Evolutionary conservation across 1,139 yeast genomes (phyloP).

Genomic region (Yamadazyma membranifaciens): DNA sequence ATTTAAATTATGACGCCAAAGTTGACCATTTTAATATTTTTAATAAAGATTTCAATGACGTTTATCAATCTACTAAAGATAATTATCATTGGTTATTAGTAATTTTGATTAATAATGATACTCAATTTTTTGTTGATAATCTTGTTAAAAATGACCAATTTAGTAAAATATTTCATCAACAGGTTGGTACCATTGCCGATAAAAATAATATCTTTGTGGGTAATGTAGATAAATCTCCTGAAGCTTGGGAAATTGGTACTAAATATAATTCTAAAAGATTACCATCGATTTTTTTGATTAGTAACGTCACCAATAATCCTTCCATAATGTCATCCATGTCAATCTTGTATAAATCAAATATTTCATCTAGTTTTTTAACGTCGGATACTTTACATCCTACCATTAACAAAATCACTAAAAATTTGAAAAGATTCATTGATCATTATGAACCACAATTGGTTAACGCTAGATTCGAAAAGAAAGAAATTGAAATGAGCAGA

Average conservation of each 20-base stretch:
- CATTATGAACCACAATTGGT: slow-evolving; percentile 53
- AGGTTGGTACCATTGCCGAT: slow-evolving; percentile 35
- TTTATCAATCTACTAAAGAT: slow-evolving; percentile 39
- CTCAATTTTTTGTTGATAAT: slow-evolving; percentile 25
- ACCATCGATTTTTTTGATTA: slow-evolving; percentile 48
- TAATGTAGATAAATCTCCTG: slow-evolving; percentile 42
- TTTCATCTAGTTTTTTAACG: slow-evolving; percentile 22
- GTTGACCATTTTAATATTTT: slow-evolving; percentile 1
- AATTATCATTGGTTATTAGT: slow-evolving; percentile 47
- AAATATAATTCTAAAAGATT: slow-evolving; percentile 37
- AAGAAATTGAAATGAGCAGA: slow-evolving; percentile 52
- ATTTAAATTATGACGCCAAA: slow-evolving; percentile 9
- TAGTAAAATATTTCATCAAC: slow-evolving; percentile 31
- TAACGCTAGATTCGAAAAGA: slow-evolving; percentile 49
- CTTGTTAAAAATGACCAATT: slow-evolving; percentile 30
- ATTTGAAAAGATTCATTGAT: slow-evolving; percentile 34
- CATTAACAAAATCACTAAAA: slow-evolving; percentile 28
- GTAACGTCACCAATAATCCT: slow-evolving; percentile 52
- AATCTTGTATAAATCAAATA: slow-evolving; percentile 41
- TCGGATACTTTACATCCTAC: slow-evolving; percentile 19
- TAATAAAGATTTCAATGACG: slow-evolving; percentile 37
- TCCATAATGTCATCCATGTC: slow-evolving; percentile 54
- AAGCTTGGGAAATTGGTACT: slow-evolving; percentile 50
- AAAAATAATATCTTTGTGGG: slow-evolving; percentile 38
- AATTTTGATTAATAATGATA: slow-evolving; percentile 37